Conservation (phyloP, 1,139 yeast genomes). For the Taphrina deformans region DNA sequence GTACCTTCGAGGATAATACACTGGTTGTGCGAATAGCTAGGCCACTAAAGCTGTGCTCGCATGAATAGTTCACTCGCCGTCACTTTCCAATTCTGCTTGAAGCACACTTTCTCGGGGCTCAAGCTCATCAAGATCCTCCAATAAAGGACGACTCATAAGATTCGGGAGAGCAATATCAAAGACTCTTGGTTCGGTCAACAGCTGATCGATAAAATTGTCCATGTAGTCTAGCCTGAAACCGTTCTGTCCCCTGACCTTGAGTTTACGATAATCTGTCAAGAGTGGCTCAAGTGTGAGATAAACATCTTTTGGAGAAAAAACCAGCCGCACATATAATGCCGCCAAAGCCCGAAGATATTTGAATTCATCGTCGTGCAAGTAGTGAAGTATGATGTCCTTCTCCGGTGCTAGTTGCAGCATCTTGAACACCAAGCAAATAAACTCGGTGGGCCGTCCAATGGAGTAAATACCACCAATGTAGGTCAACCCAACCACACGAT, state of each 20-base stretch:
- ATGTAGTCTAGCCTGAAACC: conserved; percentile 50
- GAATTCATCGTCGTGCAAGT: conserved; percentile 59
- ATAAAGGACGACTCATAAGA: conserved; percentile 49
- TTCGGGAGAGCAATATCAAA: conserved; percentile 65
- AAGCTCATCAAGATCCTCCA: conserved; percentile 49
- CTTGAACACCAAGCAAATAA: conserved; percentile 63
- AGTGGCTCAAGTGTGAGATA: conserved; percentile 57
- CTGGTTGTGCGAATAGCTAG: too few species aligned
- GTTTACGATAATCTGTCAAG: conserved; percentile 58
- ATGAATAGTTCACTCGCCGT: not conserved
- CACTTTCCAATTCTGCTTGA: conserved; percentile 43
- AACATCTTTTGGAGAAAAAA: conserved; percentile 51
- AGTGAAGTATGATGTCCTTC: conserved; percentile 54
- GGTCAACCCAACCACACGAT: conserved; percentile 50
- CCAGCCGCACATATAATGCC: conserved; percentile 59
- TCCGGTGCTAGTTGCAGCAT: conserved; percentile 64
- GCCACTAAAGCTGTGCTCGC: too few species aligned
- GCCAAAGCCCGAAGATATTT: conserved; percentile 63
- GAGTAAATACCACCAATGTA: conserved; percentile 55
- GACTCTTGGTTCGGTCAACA: conserved; percentile 55
- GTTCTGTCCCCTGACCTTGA: conserved; percentile 45
- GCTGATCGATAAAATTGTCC: conserved; percentile 62
- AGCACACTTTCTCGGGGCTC: conserved; percentile 47
- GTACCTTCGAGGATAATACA: too few species aligned
- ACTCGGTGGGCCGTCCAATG: conserved; percentile 59